Base-by-base conservation (phyloP, 805 yeast species). In the Yarrowia sp. region DNA sequence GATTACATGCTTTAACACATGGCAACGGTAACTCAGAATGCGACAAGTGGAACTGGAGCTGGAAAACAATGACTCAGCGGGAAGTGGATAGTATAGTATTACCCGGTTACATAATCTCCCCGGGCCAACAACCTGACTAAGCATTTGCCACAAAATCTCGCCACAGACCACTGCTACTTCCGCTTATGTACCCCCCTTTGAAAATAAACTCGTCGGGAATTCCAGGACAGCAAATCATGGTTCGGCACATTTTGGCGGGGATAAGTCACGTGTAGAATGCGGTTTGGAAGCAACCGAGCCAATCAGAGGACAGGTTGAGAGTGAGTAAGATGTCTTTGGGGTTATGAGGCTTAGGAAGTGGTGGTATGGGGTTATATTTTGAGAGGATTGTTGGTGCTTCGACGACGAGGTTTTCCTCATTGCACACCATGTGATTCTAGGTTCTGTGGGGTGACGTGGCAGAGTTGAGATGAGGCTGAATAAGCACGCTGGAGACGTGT, bases 191-290 rank as follows among this genome's bases (percentile, higher is more conserved):
- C 11, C 40, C 40, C 40, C 21, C 21, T 10, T n/a, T 17, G 2
- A 8, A 36, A 41, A 41, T 41, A 41, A 41, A 22, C 46, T 41
- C 46, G 56, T 49, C 56, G 56, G 56, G 56, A 49, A 17, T 19
- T 32, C 30, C 40, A 49, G 56, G 56, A 48, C 40, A 33, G 56
- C 56, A 49, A 32, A 51, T 51, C 41, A 51, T 16, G 21, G 58
- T 51, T 51, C 40, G 30, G 58, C 58, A 22, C n/a, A 35, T 51
- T 51, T 51, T 28, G 30, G 41, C 58, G 58, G 58, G 58, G 58
- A 51, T 51, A 51, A 51, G 41, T 51, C 58, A 33, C 32, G 58
- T 33, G 58, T 26, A 26, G 30, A 26, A 26, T 26, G 30, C 30
- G 30, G 30, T 11, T 19, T 14, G 41, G 28, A 22, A 43, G 32